These are phyloP conservation scores for Stagonosporopsis tanaceti DNA, from an alignment of 2,329 filamentous ascomycete species.

Conservation along the genomic window DNA sequence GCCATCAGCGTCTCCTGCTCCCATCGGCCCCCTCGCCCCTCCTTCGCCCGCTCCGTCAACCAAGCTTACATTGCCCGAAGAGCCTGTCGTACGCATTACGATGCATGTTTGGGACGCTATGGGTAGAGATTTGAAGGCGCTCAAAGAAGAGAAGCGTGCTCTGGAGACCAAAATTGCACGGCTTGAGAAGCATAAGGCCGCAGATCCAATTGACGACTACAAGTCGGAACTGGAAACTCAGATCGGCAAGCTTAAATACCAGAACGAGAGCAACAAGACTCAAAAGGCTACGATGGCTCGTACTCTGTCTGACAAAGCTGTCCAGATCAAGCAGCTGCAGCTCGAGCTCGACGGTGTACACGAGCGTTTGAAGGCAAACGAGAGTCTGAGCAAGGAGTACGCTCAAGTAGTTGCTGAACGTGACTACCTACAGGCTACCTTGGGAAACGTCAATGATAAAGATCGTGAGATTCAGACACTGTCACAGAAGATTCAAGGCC, in stretches of 20 bases:
- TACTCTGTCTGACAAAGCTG: constrained; percentile 26
- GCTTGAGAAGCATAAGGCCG: neutral
- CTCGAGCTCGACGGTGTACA: constrained; percentile 20
- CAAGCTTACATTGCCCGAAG: neutral
- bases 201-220: neutral
- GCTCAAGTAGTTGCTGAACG: constrained; percentile 9
- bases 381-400: neutral
- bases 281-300: constrained; percentile 31
- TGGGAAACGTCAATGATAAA: neutral
- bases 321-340: constrained; percentile 26
- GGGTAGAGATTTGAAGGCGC: neutral
- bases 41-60: constrained; percentile 15
- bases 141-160: constrained; percentile 12
- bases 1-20: neutral
- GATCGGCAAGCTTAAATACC: constrained; percentile 27
- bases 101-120: constrained; percentile 17
- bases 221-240: constrained; percentile 8
- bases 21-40: constrained; percentile 5
- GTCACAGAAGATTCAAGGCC: neutral
- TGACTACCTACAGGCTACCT: constrained; percentile 16
- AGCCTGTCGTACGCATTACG: constrained; percentile 15
- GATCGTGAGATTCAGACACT: constrained; percentile 1
- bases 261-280: constrained; percentile 27
- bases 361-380: neutral
- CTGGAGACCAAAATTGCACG: constrained; percentile 15